These are phyloP conservation scores for Fibroporia radiculosa DNA, from an alignment of 768 basidiomycete species.

Conservation along the genomic window DNA sequence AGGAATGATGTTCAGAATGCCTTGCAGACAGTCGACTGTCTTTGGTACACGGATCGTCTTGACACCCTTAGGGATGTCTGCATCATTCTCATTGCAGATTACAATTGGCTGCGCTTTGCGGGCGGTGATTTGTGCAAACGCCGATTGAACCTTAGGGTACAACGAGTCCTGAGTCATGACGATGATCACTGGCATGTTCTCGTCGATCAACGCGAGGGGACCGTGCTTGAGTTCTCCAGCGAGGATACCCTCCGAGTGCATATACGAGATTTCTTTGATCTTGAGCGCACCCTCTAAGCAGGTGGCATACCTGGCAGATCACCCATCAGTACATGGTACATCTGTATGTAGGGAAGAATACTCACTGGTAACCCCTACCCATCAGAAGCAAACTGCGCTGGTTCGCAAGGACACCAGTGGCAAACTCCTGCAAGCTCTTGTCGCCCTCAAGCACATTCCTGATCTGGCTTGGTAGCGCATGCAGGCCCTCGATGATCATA, in stretches of 20 bases:
- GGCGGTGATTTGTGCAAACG: slow-evolving; percentile 94
- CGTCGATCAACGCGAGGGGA: slow-evolving; percentile 94
- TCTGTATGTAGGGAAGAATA: slow-evolving; percentile 10
- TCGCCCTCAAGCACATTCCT: slow-evolving; percentile 81
- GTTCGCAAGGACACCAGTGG: slow-evolving; percentile 63
- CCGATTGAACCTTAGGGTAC: slow-evolving; percentile 96
- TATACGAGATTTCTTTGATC: slow-evolving; percentile 99
- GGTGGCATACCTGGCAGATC: slow-evolving; percentile 66
- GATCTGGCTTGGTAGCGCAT: slow-evolving; percentile 85
- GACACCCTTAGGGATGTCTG: slow-evolving; percentile 60
- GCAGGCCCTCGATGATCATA: slow-evolving; percentile 89
- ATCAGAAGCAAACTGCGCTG: slow-evolving; percentile 90
- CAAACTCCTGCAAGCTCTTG: slow-evolving; percentile 68
- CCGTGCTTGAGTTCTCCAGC: slow-evolving; percentile 99
- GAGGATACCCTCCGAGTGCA: slow-evolving; percentile 84
- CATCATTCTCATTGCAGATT: slow-evolving; percentile 90
- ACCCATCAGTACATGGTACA: slow-evolving; percentile 54
- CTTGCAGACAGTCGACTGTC: slow-evolving; percentile 93
- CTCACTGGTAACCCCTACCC: slow-evolving; percentile 96
- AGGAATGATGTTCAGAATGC: slow-evolving; percentile 93
- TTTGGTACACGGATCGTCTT: slow-evolving; percentile 92
- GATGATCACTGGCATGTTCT: slow-evolving; percentile 98
- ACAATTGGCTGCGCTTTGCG: slow-evolving; percentile 95
- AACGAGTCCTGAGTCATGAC: slow-evolving; percentile 99
- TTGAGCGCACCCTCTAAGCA: slow-evolving; percentile 98